phyloP scores from a whole-genome alignment of 441 rosid genomes.

The Erodium texanum region DNA sequence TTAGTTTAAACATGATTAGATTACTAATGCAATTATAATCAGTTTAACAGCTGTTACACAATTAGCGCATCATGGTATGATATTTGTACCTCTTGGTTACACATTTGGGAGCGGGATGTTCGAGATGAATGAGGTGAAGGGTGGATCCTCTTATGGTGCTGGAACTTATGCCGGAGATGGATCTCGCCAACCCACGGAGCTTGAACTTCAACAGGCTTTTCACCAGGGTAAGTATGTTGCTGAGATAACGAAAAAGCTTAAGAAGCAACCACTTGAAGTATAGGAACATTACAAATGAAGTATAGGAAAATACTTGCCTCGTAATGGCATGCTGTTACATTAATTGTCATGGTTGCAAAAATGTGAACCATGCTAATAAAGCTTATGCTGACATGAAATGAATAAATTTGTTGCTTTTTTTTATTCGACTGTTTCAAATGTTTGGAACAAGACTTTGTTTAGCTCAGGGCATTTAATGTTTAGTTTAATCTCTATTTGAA shows the following conservation, averaged over 20 bases:
- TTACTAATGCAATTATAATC: background rate
- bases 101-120: constrained; percentile 97
- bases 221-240: constrained; percentile 96
- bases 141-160: constrained; percentile 90
- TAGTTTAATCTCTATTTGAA: too few relatives aligned
- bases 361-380: background rate
- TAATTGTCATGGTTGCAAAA: background rate
- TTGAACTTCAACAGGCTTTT: constrained; percentile 74
- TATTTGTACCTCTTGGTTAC: constrained; percentile 90
- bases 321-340: too few relatives aligned
- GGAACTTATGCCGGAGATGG: constrained; percentile 94
- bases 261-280: constrained; percentile 21
- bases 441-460: too few relatives aligned
- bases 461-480: too few relatives aligned
- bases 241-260: constrained; percentile 74
- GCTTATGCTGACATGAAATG: background rate
- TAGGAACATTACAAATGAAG: background rate
- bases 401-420: background rate
- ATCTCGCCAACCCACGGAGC: constrained; percentile 68
- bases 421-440: too few relatives aligned
- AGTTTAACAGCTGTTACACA: constrained; percentile 92
- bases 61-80: constrained; percentile 90
- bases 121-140: constrained; percentile 88
- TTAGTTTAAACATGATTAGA: too few relatives aligned
- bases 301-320: background rate